A percentile compares a stretch with the other conserved stretches of the same genome.
phyloP scores from a whole-genome alignment of 2,329 filamentous ascomycete species.

The Nothopassalora personata region DNA sequence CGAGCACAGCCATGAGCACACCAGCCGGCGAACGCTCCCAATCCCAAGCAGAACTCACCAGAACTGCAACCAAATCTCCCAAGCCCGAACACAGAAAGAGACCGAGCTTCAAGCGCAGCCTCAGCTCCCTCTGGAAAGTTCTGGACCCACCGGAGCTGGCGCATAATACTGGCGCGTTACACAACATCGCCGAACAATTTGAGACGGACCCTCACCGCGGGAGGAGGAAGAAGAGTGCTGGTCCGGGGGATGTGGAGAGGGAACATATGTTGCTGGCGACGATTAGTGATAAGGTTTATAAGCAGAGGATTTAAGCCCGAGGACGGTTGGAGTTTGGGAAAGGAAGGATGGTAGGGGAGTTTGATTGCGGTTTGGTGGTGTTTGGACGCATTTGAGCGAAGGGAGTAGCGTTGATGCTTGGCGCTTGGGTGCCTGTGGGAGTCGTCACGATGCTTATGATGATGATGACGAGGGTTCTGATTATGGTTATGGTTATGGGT shows the following conservation, averaged over 20 bases:
- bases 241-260: not conserved
- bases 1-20: not conserved
- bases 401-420: too few species aligned
- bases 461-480: too few species aligned
- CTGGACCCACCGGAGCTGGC: constrained; percentile 13
- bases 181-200: constrained; percentile 10
- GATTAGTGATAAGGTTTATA: not conserved
- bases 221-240: not conserved
- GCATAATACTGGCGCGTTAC: constrained; percentile 12
- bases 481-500: too few species aligned
- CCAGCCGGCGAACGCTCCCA: not conserved
- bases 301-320: not conserved
- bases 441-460: too few species aligned
- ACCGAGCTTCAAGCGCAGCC: constrained; percentile 9
- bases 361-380: not conserved
- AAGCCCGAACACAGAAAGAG: constrained; percentile 6
- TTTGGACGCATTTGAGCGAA: too few species aligned
- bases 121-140: constrained; percentile 14
- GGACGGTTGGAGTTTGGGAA: not conserved
- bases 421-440: too few species aligned
- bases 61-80: not conserved
- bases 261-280: not conserved
- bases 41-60: constrained; percentile 1
- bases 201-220: not conserved
- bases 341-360: not conserved